Evolutionary conservation across 2,329 filamentous ascomycete species (phyloP).

Genomic region (Lecanoromycetidae sp.): DNA sequence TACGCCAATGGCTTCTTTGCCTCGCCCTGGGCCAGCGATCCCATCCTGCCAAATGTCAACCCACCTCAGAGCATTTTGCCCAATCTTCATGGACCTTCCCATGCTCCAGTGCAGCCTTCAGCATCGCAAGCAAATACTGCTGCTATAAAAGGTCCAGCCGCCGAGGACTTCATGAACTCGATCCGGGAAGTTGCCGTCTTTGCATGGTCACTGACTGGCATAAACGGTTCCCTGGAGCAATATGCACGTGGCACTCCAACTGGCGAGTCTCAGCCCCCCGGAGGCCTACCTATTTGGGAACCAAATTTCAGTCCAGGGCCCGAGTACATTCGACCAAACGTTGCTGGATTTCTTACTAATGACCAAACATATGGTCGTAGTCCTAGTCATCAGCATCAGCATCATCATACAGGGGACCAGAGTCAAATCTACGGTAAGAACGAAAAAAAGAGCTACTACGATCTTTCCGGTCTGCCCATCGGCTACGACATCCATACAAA

Average conservation of each 20-base stretch:
- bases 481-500: not conserved
- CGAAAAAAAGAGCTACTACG: not conserved
- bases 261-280: conserved; percentile 51
- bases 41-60: conserved; percentile 35
- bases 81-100: conserved; percentile 27
- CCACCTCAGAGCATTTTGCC: conserved; percentile 8
- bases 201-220: conserved; percentile 68
- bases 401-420: not conserved
- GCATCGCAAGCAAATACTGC: conserved; percentile 34
- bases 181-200: conserved; percentile 83
- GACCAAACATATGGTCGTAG: not conserved
- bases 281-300: conserved; percentile 51
- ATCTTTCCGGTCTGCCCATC: not conserved
- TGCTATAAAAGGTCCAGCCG: conserved; percentile 42
- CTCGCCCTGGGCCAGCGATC: conserved; percentile 64
- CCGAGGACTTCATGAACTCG: conserved; percentile 59
- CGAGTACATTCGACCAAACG: not conserved
- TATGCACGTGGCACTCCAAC: conserved; percentile 50
- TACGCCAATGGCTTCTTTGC: conserved; percentile 59
- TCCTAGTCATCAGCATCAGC: not conserved
- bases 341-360: not conserved
- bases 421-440: not conserved
- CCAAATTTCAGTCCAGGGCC: conserved; percentile 22
- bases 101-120: conserved; percentile 34
- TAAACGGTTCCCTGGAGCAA: conserved; percentile 60